Evolutionary conservation across 495 filamentous ascomycete genomes (phyloP).

Genomic region (Lasiosphaeria miniovina): DNA sequence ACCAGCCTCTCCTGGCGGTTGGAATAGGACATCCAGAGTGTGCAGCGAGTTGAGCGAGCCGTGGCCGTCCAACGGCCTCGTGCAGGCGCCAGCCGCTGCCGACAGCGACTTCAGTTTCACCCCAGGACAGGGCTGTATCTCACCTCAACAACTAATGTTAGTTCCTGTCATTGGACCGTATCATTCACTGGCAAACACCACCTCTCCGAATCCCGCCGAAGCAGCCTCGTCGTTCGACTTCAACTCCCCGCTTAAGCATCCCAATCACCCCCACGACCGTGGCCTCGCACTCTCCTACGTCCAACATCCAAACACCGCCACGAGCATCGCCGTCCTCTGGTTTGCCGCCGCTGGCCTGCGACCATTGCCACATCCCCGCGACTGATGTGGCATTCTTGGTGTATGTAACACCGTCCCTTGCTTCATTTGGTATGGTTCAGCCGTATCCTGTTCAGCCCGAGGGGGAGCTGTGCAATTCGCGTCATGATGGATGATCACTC

Average conservation of each 20-base stretch:
- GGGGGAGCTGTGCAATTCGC: too few species aligned
- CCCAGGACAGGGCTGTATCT: constrained; percentile 1
- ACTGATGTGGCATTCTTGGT: neutral
- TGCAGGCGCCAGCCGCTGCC: constrained; percentile 5
- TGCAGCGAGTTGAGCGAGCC: constrained; percentile 3
- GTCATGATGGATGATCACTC: too few species aligned
- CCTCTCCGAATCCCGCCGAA: neutral
- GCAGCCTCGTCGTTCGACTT: neutral
- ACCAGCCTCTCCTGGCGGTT: neutral
- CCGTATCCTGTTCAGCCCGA: too few species aligned
- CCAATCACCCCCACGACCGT: neutral
- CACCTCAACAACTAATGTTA: constrained; percentile 7
- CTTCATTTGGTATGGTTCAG: neutral
- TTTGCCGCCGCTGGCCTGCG: neutral
- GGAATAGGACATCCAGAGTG: constrained; percentile 1
- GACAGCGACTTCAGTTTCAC: constrained; percentile 4
- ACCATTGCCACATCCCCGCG: neutral
- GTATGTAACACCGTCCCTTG: neutral
- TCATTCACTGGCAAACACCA: neutral
- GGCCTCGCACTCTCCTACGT: neutral
- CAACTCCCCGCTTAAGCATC: neutral
- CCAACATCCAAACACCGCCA: neutral
- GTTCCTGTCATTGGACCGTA: neutral
- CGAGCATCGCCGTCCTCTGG: neutral
- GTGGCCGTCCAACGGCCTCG: neutral